Conservation (phyloP, 2,329 filamentous ascomycete genomes). For the Ophiostoma angusticollis region DNA sequence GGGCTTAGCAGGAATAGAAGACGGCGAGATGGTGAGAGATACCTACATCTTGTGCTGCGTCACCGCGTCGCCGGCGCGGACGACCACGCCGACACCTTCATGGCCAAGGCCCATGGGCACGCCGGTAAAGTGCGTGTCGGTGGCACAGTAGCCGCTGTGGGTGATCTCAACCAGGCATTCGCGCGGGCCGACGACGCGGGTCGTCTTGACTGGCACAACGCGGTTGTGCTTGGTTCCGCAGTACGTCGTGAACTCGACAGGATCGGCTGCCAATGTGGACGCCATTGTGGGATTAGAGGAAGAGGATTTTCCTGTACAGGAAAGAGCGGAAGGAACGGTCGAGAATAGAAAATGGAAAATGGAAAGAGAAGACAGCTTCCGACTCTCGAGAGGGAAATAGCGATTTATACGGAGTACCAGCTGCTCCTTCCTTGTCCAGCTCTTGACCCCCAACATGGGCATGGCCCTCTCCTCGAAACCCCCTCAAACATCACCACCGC, state of each 20-base stretch:
- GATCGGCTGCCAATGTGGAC: neutral
- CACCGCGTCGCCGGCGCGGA: slow-evolving; percentile 28
- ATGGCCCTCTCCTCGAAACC: too few species aligned
- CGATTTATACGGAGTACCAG: too few species aligned
- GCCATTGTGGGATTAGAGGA: neutral
- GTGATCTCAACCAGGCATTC: slow-evolving; percentile 51
- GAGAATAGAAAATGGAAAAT: too few species aligned
- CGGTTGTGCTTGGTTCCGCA: slow-evolving; percentile 5
- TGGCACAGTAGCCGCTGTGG: slow-evolving; percentile 55
- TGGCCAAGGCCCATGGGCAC: slow-evolving; percentile 33
- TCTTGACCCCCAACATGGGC: too few species aligned
- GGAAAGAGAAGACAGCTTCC: too few species aligned
- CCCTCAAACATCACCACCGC: too few species aligned
- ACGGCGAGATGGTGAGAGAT: neutral
- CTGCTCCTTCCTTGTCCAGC: too few species aligned
- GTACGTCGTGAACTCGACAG: slow-evolving; percentile 2
- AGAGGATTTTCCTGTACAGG: neutral
- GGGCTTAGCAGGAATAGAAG: neutral
- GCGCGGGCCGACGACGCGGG: slow-evolving; percentile 20
- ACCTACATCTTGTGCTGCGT: slow-evolving; percentile 20
- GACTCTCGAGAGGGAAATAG: too few species aligned
- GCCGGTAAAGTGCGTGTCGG: slow-evolving; percentile 26
- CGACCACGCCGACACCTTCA: slow-evolving; percentile 35
- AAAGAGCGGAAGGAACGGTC: neutral
- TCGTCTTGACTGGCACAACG: slow-evolving; percentile 1